A percentile compares a stretch with the other conserved stretches of the same genome.
These are phyloP conservation scores for Carex scoparia DNA, from an alignment of 176 grass and related monocot species.

Conservation along the genomic window DNA sequence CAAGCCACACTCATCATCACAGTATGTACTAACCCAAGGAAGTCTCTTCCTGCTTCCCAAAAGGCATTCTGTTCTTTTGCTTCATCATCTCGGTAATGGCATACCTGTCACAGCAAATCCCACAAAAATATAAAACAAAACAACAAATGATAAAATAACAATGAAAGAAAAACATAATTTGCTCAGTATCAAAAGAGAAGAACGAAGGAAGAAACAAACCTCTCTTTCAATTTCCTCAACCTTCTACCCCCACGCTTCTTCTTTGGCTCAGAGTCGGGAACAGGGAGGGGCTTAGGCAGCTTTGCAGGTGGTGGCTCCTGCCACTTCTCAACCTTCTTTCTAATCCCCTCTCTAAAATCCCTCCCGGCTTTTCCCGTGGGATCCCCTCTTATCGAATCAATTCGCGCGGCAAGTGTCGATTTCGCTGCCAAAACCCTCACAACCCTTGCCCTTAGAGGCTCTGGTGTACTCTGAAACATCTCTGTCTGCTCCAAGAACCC, in stretches of 20 bases:
- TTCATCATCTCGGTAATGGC: slow-evolving; percentile 85
- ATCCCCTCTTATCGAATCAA: slow-evolving; percentile 79
- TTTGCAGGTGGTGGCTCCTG: slow-evolving; percentile 86
- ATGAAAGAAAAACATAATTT: slow-evolving; percentile 5
- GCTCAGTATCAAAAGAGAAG: background rate
- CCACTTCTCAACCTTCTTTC: slow-evolving; percentile 92
- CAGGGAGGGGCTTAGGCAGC: slow-evolving; percentile 78
- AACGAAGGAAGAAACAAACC: slow-evolving; percentile 28
- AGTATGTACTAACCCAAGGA: slow-evolving; percentile 59
- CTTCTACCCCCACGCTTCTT: slow-evolving; percentile 71
- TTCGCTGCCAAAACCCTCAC: slow-evolving; percentile 68
- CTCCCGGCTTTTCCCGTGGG: slow-evolving; percentile 76
- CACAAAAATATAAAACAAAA: background rate
- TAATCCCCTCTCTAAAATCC: slow-evolving; percentile 67
- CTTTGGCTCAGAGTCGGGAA: slow-evolving; percentile 79
- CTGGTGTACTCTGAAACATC: slow-evolving; percentile 81
- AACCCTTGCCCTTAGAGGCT: slow-evolving; percentile 52
- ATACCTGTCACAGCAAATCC: slow-evolving; percentile 48
- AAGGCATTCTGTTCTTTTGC: slow-evolving; percentile 80
- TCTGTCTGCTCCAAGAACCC: slow-evolving; percentile 90
- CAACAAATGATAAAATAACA: background rate
- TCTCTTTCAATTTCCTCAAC: slow-evolving; percentile 90
- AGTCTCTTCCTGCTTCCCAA: slow-evolving; percentile 80
- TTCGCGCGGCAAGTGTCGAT: slow-evolving; percentile 69
- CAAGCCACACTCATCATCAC: background rate